These are phyloP conservation scores for Fusarium sp. DNA, from an alignment of 2,329 filamentous ascomycete species.

Conservation along the genomic window DNA sequence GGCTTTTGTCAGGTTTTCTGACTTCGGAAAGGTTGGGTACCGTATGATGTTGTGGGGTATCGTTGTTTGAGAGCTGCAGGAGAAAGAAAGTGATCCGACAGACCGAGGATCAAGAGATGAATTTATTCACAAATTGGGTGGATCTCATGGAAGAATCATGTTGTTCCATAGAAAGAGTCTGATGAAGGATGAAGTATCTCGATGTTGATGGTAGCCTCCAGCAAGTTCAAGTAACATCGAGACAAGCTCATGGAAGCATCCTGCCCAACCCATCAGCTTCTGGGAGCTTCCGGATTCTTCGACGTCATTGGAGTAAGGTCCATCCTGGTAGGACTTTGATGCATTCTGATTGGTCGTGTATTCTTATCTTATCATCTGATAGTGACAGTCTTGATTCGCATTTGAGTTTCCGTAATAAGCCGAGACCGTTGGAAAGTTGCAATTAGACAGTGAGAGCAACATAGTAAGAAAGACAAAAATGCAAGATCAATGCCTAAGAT, in stretches of 20 bases:
- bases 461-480: background rate
- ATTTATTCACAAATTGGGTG: constrained; percentile 43
- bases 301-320: constrained; percentile 50
- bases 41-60: constrained; percentile 38
- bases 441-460: background rate
- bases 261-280: constrained; percentile 42
- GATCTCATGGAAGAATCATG: constrained; percentile 36
- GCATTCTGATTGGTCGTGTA: constrained; percentile 30
- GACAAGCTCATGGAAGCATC: constrained; percentile 44
- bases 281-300: constrained; percentile 46
- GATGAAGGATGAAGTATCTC: constrained; percentile 37
- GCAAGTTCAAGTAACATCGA: constrained; percentile 42
- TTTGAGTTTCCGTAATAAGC: background rate
- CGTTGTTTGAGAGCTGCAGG: constrained; percentile 12
- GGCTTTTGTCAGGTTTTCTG: constrained; percentile 34
- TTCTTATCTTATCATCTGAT: constrained; percentile 39
- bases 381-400: background rate
- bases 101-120: constrained; percentile 22
- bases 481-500: background rate
- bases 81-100: constrained; percentile 20
- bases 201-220: constrained; percentile 38
- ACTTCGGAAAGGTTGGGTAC: constrained; percentile 40
- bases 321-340: background rate
- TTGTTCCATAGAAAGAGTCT: constrained; percentile 26
- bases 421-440: background rate